These are phyloP conservation scores for Paratinospora sagittata DNA, from an alignment of 164 flowering plant species.

Conservation along the genomic window DNA sequence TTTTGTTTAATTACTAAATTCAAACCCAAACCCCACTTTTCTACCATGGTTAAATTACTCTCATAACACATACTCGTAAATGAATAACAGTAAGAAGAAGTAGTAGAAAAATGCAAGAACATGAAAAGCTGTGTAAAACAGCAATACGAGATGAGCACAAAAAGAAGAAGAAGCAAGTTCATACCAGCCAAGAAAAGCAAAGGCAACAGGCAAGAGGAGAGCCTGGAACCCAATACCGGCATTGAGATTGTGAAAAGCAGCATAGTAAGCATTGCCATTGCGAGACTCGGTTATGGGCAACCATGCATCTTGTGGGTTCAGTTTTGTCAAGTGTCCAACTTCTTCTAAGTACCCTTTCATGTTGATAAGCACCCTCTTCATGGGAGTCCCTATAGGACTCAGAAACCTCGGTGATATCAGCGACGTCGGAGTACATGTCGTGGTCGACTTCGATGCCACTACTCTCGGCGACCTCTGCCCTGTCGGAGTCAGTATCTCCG, in stretches of 20 bases:
- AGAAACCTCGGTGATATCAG: conserved; percentile 88
- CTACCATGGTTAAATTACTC: no score
- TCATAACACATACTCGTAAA: no score
- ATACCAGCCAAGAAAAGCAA: conserved; percentile 93
- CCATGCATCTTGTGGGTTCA: conserved; percentile 98
- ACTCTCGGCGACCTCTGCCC: conserved; percentile 75
- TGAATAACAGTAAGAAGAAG: no score
- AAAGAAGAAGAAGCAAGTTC: no score
- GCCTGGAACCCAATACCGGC: conserved; percentile 98
- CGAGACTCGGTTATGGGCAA: conserved; percentile 95
- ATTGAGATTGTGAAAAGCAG: conserved; percentile 95
- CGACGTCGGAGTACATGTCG: conserved; percentile 89
- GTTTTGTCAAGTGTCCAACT: conserved; percentile 90
- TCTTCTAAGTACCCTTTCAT: conserved; percentile 97
- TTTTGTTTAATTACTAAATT: no score
- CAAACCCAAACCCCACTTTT: no score
- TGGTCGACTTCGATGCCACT: conserved; percentile 33
- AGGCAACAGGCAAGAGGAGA: conserved; percentile 87
- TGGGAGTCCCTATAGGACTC: conserved; percentile 95
- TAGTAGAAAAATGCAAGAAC: no score
- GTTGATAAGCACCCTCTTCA: conserved; percentile 85
- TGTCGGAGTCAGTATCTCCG: conserved; percentile 81
- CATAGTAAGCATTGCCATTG: conserved; percentile 97
- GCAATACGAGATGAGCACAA: no score
- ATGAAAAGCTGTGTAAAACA: no score